Evolutionary conservation across 768 basidiomycete genomes (phyloP).

Genomic region (Suillus discolor): DNA sequence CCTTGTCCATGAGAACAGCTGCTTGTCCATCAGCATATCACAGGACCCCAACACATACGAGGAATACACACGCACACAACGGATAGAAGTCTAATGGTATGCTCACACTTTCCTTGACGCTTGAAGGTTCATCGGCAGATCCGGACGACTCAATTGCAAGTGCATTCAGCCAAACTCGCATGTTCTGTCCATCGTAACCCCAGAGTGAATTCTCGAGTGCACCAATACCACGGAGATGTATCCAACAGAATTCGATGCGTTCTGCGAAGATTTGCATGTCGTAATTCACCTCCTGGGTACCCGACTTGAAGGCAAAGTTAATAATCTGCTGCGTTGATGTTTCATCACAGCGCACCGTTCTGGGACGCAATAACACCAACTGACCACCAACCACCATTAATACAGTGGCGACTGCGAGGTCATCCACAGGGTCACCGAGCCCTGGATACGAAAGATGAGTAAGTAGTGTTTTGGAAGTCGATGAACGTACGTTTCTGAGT

Average conservation of each 20-base stretch:
- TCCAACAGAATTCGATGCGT: slow-evolving; percentile 99
- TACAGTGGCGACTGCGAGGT: slow-evolving; percentile 91
- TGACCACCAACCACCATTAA: slow-evolving; percentile 95
- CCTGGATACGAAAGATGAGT: slow-evolving; percentile 48
- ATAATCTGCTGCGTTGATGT: background rate
- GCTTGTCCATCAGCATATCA: slow-evolving; percentile 11
- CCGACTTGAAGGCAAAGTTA: slow-evolving; percentile 54
- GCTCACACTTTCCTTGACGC: slow-evolving; percentile 91
- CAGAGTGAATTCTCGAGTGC: slow-evolving; percentile 96
- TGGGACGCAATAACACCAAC: slow-evolving; percentile 83
- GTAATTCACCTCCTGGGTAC: slow-evolving; percentile 88
- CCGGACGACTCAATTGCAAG: slow-evolving; percentile 77
- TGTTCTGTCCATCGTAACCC: slow-evolving; percentile 90
- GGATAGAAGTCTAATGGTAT: slow-evolving; percentile 95
- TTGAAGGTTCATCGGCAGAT: slow-evolving; percentile 41
- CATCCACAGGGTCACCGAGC: slow-evolving; percentile 91
- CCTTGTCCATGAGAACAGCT: slow-evolving; percentile 99
- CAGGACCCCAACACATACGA: background rate
- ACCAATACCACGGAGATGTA: slow-evolving; percentile 91
- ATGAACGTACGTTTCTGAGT: slow-evolving; percentile 82
- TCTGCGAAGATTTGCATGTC: slow-evolving; percentile 97
- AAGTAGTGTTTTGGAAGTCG: slow-evolving; percentile 9
- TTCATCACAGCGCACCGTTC: slow-evolving; percentile 59
- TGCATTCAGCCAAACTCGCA: slow-evolving; percentile 95
- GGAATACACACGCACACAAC: slow-evolving; percentile 61